Evolutionary conservation across 192 early-diverging fungal genomes (phyloP).

Genomic region (Coemansia sp.): DNA sequence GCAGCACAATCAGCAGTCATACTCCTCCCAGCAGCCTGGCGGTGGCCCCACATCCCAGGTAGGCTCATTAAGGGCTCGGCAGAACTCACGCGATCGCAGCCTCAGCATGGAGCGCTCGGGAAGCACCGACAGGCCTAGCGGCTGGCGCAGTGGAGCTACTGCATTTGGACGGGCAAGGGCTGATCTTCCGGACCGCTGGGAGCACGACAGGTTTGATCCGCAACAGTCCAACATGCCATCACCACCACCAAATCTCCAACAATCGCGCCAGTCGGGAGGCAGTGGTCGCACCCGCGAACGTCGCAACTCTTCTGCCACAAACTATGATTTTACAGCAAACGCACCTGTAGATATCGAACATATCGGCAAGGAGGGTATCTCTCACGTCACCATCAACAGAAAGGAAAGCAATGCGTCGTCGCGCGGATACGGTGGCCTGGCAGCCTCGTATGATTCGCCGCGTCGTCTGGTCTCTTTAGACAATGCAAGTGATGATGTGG

Average conservation of each 20-base stretch:
- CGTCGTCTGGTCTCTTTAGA: conserved; percentile 13
- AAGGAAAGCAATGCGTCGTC: conserved; percentile 45
- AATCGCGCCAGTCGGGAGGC: neutral
- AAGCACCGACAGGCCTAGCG: conserved; percentile 28
- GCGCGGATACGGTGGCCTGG: conserved; percentile 8
- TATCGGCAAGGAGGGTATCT: conserved; percentile 50
- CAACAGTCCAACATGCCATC: neutral
- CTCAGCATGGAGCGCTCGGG: conserved; percentile 40
- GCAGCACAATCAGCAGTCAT: conserved; percentile 6
- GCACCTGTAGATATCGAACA: conserved; percentile 24
- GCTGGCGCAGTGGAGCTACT: conserved; percentile 24
- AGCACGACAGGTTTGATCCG: conserved; percentile 43
- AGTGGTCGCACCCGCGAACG: conserved; percentile 10
- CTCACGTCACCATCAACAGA: conserved; percentile 47
- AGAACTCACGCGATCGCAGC: conserved; percentile 40
- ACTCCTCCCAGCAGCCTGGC: neutral
- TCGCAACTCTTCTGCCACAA: conserved; percentile 17
- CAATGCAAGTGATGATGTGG: neutral
- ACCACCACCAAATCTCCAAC: neutral
- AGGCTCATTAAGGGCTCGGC: conserved; percentile 3
- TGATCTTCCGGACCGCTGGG: conserved; percentile 39
- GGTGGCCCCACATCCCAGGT: neutral
- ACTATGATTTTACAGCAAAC: neutral
- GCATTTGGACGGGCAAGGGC: conserved; percentile 15
- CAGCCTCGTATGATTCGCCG: conserved; percentile 28